A percentile compares a stretch with the other conserved stretches of the same genome.
Conservation (phyloP, 768 basidiomycete species). For the Pholiota molesta region DNA sequence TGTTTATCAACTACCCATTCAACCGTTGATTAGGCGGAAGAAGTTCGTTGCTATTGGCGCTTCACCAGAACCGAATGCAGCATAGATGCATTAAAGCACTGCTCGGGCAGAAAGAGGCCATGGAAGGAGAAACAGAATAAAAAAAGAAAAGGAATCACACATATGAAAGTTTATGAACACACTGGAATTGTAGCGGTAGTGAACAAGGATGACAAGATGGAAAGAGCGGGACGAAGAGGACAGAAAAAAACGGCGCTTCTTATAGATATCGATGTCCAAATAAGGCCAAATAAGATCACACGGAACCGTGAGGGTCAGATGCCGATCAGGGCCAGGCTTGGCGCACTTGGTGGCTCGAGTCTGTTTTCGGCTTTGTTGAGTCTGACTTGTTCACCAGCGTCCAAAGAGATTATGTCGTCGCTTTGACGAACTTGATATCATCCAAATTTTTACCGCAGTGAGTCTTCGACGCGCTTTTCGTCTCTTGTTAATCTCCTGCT, state of each 20-base stretch:
- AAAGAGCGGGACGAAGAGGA: neutral
- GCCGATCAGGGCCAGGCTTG: too few relatives aligned
- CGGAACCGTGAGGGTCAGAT: neutral
- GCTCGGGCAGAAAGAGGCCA: constrained; percentile 82
- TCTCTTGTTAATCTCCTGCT: neutral
- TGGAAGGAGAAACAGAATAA: constrained; percentile 6
- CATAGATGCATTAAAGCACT: constrained; percentile 58
- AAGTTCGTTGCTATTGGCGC: constrained; percentile 59
- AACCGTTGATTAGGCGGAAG: constrained; percentile 57
- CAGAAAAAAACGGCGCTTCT: neutral
- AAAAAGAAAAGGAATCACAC: constrained; percentile 5
- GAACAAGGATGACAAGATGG: neutral
- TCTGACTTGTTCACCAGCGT: too few relatives aligned
- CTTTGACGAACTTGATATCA: neutral
- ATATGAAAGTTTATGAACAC: constrained; percentile 9
- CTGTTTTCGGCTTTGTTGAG: too few relatives aligned
- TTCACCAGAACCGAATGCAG: constrained; percentile 84
- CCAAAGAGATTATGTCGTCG: neutral
- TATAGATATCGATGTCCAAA: neutral
- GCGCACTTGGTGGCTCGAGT: too few relatives aligned
- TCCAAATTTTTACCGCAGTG: neutral
- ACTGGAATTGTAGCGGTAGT: neutral
- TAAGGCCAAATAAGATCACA: neutral
- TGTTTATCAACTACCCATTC: constrained; percentile 48
- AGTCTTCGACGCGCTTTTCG: neutral